A percentile compares a stretch with the other conserved stretches of the same genome.
Evolutionary conservation across 2,329 filamentous ascomycete genomes (phyloP).

Genomic region (Arthroderma sp.): DNA sequence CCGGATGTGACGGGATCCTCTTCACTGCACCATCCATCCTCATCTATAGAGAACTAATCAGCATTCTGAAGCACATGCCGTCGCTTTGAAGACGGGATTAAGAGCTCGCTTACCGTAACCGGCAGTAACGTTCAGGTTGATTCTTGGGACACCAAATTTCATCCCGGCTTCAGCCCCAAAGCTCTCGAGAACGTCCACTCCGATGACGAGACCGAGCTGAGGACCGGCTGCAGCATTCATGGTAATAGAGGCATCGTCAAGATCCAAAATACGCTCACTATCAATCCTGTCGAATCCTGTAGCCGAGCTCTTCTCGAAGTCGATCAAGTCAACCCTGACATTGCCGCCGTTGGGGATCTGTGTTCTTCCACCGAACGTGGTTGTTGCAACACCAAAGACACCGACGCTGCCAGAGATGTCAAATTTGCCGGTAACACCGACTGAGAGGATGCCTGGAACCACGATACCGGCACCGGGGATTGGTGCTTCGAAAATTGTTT

Average conservation of each 20-base stretch:
- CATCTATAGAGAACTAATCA: constrained; percentile 2
- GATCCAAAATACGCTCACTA: constrained; percentile 14
- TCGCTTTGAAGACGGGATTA: neutral
- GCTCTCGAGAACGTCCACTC: constrained; percentile 14
- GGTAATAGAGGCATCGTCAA: constrained; percentile 14
- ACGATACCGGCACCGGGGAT: constrained; percentile 17
- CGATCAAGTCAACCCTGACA: constrained; percentile 14
- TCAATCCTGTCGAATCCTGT: constrained; percentile 14
- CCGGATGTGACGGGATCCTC: constrained; percentile 6
- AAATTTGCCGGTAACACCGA: constrained; percentile 16
- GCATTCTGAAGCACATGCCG: neutral
- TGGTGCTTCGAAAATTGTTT: constrained; percentile 9
- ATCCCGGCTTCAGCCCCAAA: constrained; percentile 7
- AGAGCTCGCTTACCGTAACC: constrained; percentile 10
- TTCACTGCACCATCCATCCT: constrained; percentile 10
- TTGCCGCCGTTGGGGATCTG: constrained; percentile 16
- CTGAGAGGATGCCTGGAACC: constrained; percentile 14
- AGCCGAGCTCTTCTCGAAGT: constrained; percentile 12
- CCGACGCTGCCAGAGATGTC: constrained; percentile 12
- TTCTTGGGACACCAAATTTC: constrained; percentile 5
- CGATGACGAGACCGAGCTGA: constrained; percentile 15
- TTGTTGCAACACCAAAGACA: constrained; percentile 13
- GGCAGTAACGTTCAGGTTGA: constrained; percentile 8
- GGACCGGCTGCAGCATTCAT: constrained; percentile 14
- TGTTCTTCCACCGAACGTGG: constrained; percentile 15